Evolutionary conservation across 73 alveolate genomes (phyloP), one percentile per base, ranked within the genome.

Genomic region (Stentor coeruleus): DNA sequence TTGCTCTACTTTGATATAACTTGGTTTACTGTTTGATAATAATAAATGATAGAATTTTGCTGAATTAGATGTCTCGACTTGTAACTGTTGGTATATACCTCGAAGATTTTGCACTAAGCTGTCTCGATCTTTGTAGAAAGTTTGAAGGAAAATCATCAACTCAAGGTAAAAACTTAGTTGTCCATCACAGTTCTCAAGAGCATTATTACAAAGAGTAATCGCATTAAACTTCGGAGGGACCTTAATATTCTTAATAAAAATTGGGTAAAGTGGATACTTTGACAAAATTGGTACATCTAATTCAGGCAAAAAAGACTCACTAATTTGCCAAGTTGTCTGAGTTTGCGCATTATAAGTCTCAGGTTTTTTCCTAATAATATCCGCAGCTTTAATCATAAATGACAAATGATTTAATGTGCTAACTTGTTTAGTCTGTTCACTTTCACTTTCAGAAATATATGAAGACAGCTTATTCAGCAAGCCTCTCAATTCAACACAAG

Each of bases 381-480:
- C 79, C 11, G 79, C 79, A 28, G 37, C 37, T 1, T 26, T 20
- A 26, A 66, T 66, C 0, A 66, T 33, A 2, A 20, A 20, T 20
- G 79, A 66, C 11, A 66, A 20, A 2, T 66, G n/a, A 2, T 66
- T 66, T 66, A 66, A 33, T 14, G 79, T 66, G 1, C 20, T 31
- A 26, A 66, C 79, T 66, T 66, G 79, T 2, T 66, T 66, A 26
- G 14, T 20, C 37, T 66, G 79, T 40, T 66, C 79, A 20, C 40
- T 20, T 66, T 66, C 79, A 33, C 40, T 31, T 66, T 66, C 79
- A 66, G 79, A 28, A 11, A 66, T 66, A 66, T 66, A 66, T 20
- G 79, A 20, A 66, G n/a, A 20, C 42, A 66, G 41, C 79, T 66
- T 66, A 31, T 31, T 66, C 33, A 66, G 79, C 36, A 66, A 11